Conservation (phyloP, 2,329 filamentous ascomycete species). For the Zymoseptoria pseudotritici region DNA sequence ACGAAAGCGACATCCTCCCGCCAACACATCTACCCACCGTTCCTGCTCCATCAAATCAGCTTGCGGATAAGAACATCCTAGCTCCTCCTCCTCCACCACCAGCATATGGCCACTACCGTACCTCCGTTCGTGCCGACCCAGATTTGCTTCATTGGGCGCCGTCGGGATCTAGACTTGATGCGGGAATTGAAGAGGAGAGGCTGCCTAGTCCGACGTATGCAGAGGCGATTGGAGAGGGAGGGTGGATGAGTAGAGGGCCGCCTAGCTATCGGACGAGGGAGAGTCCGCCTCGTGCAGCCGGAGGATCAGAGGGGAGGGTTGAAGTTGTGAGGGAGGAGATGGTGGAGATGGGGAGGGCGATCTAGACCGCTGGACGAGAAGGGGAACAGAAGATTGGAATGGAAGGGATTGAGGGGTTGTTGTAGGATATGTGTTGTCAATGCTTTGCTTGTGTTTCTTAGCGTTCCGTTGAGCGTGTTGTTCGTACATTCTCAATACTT, state of each 20-base stretch:
- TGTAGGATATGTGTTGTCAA: not conserved
- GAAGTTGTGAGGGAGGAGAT: not conserved
- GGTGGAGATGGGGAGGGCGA: not conserved
- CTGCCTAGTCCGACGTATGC: constrained; percentile 28
- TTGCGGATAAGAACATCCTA: constrained; percentile 19
- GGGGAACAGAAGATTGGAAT: not conserved
- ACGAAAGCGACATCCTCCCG: constrained; percentile 35
- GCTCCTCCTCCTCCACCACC: constrained; percentile 52
- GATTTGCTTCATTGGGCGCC: constrained; percentile 66
- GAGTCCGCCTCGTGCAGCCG: constrained; percentile 13
- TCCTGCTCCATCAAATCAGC: constrained; percentile 24
- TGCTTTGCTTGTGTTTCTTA: not conserved
- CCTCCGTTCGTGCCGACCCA: constrained; percentile 76
- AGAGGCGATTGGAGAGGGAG: constrained; percentile 19
- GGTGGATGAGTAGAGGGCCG: constrained; percentile 12
- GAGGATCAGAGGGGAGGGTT: not conserved
- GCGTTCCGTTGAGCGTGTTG: not conserved
- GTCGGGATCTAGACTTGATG: constrained; percentile 7
- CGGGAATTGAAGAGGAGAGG: constrained; percentile 8
- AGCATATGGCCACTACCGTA: constrained; percentile 77
- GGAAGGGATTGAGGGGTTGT: not conserved
- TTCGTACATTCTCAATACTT: not conserved
- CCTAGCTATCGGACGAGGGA: constrained; percentile 25
- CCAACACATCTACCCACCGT: constrained; percentile 12
- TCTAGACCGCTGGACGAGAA: not conserved